Evolutionary conservation across 352 stramenopile genomes (phyloP).

Genomic region (Phytophthora brassicae): DNA sequence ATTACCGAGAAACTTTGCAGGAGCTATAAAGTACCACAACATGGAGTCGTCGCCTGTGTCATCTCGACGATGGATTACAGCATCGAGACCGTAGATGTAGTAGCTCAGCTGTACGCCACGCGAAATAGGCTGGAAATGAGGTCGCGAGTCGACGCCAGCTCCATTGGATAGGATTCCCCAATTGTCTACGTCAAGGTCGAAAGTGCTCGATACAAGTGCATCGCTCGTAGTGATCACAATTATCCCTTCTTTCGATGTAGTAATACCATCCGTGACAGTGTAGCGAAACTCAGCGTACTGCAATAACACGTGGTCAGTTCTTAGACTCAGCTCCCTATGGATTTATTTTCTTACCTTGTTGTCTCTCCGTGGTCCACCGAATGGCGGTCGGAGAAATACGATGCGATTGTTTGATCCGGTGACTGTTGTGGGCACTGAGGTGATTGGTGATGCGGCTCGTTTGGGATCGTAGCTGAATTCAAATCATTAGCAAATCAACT

Average conservation of each 20-base stretch:
- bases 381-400: constrained; percentile 78
- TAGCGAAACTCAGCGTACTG: constrained; percentile 90
- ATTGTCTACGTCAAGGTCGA: constrained; percentile 73
- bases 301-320: neutral
- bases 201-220: constrained; percentile 82
- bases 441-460: constrained; percentile 55
- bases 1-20: constrained; percentile 87
- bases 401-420: constrained; percentile 87
- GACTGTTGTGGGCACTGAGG: constrained; percentile 52
- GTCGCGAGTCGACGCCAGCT: constrained; percentile 14
- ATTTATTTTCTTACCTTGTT: constrained; percentile 61
- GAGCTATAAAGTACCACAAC: constrained; percentile 89
- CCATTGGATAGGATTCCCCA: constrained; percentile 82
- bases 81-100: constrained; percentile 87
- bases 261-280: constrained; percentile 71
- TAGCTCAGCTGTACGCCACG: constrained; percentile 80
- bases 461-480: constrained; percentile 80
- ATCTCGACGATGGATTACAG: constrained; percentile 62
- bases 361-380: constrained; percentile 52
- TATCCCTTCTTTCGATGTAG: constrained; percentile 68
- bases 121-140: constrained; percentile 61
- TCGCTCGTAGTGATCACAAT: constrained; percentile 74
- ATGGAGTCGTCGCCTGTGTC: constrained; percentile 68
- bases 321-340: too few species aligned
- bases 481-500: too few species aligned